These are phyloP conservation scores for Pyrenochaeta sp. DNA, from an alignment of 2,329 filamentous ascomycete species.

Conservation along the genomic window DNA sequence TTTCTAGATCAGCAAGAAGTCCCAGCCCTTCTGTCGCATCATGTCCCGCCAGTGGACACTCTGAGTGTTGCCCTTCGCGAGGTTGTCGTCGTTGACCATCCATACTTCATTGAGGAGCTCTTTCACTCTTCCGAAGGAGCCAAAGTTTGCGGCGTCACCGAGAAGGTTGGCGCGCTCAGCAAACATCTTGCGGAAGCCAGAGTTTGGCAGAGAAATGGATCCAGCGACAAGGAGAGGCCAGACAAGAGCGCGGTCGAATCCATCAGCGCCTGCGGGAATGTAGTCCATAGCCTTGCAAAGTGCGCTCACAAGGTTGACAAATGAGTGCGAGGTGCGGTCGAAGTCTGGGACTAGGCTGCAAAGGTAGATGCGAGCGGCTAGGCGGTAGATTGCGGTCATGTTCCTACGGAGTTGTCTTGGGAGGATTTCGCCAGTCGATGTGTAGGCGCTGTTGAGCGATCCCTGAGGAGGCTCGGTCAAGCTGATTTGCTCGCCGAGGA, in stretches of 20 bases:
- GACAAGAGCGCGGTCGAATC: slow-evolving; percentile 88
- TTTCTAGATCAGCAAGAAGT: slow-evolving; percentile 83
- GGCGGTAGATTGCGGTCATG: slow-evolving; percentile 88
- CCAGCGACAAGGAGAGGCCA: slow-evolving; percentile 94
- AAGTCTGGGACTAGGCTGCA: slow-evolving; percentile 93
- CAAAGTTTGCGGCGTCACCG: slow-evolving; percentile 78
- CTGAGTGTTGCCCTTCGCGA: slow-evolving; percentile 59
- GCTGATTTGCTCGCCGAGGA: slow-evolving; percentile 86
- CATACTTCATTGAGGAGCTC: slow-evolving; percentile 84
- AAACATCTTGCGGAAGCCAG: slow-evolving; percentile 79
- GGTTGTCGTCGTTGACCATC: slow-evolving; percentile 72
- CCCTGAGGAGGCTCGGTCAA: slow-evolving; percentile 71
- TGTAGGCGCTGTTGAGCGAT: slow-evolving; percentile 60
- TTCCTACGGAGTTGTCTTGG: slow-evolving; percentile 86
- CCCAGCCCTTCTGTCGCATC: slow-evolving; percentile 91
- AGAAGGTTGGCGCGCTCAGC: slow-evolving; percentile 76
- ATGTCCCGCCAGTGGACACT: slow-evolving; percentile 94
- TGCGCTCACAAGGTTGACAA: slow-evolving; percentile 77
- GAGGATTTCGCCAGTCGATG: slow-evolving; percentile 73
- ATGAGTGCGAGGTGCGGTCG: slow-evolving; percentile 75
- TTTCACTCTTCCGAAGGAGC: slow-evolving; percentile 84
- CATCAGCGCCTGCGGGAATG: slow-evolving; percentile 80
- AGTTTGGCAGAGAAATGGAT: slow-evolving; percentile 74
- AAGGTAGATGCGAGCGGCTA: slow-evolving; percentile 94
- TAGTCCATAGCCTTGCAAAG: slow-evolving; percentile 78